Percentiles rank a stretch among this genome's conserved stretches.
These are phyloP conservation scores for Neltuma alba DNA, from an alignment of 306 rosid species.

Conservation along the genomic window DNA sequence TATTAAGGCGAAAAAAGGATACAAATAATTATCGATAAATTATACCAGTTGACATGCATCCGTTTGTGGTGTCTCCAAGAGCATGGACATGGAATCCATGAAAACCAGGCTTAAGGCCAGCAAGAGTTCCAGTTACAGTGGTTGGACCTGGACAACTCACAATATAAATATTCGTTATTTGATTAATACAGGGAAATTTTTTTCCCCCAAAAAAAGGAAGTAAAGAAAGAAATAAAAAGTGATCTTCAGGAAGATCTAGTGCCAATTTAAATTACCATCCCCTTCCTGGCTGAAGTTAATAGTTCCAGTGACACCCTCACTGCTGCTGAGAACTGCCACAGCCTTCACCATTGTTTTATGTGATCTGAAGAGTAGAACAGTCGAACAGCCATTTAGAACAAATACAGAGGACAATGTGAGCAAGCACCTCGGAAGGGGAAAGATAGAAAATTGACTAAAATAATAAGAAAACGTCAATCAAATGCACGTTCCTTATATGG, in stretches of 20 bases:
- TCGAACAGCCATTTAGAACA: conserved; percentile 29
- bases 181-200: neutral
- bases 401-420: neutral
- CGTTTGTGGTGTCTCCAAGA: conserved; percentile 95
- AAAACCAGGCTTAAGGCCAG: conserved; percentile 87
- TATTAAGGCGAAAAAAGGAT: neutral
- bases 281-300: conserved; percentile 77
- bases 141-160: conserved; percentile 62
- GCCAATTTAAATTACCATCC: conserved; percentile 50
- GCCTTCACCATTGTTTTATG: conserved; percentile 84
- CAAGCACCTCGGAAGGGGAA: neutral
- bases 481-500: neutral
- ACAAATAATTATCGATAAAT: neutral
- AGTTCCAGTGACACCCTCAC: conserved; percentile 70
- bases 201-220: neutral
- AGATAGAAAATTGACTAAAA: neutral
- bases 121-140: conserved; percentile 72
- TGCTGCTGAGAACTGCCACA: conserved; percentile 83
- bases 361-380: conserved; percentile 69
- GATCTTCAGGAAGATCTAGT: neutral
- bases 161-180: neutral
- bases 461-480: neutral
- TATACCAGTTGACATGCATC: conserved; percentile 97
- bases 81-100: conserved; percentile 98
- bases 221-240: neutral